Conservation (phyloP, 2,329 filamentous ascomycete genomes). For the Monosporascus sp. region DNA sequence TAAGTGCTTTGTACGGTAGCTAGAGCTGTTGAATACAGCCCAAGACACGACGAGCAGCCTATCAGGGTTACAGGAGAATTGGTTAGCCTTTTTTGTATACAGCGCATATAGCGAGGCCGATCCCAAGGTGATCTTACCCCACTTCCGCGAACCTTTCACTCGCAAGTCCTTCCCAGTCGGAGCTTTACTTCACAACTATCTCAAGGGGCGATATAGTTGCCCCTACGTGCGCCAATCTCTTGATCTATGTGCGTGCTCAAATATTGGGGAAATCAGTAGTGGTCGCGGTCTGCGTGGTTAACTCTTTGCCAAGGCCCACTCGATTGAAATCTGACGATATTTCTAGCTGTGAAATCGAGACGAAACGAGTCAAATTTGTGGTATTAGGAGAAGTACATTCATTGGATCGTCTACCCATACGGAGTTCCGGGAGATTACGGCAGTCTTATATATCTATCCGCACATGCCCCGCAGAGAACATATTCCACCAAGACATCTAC, state of each 20-base stretch:
- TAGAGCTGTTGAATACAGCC: not conserved
- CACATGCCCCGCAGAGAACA: not conserved
- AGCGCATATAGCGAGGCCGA: too few species aligned
- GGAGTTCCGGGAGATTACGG: not conserved
- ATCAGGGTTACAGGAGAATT: not conserved
- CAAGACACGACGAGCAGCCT: not conserved
- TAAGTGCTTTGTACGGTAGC: too few species aligned
- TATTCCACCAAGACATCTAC: not conserved
- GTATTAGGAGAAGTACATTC: not conserved
- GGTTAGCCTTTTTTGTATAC: not conserved
- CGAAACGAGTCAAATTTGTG: too few species aligned
- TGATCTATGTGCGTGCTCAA: too few species aligned
- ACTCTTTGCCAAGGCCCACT: not conserved
- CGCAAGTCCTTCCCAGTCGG: not conserved
- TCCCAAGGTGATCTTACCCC: not conserved
- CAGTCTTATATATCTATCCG: not conserved
- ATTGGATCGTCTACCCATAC: not conserved
- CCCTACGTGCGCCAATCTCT: too few species aligned
- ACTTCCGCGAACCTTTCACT: not conserved
- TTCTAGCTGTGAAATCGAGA: not conserved
- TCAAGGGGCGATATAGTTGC: too few species aligned
- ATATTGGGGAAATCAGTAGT: too few species aligned
- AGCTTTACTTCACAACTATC: not conserved
- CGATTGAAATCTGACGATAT: too few species aligned
- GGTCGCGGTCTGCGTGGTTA: not conserved